Conservation (phyloP, 192 early-diverging fungal genomes). For the Backusella australiensis region DNA sequence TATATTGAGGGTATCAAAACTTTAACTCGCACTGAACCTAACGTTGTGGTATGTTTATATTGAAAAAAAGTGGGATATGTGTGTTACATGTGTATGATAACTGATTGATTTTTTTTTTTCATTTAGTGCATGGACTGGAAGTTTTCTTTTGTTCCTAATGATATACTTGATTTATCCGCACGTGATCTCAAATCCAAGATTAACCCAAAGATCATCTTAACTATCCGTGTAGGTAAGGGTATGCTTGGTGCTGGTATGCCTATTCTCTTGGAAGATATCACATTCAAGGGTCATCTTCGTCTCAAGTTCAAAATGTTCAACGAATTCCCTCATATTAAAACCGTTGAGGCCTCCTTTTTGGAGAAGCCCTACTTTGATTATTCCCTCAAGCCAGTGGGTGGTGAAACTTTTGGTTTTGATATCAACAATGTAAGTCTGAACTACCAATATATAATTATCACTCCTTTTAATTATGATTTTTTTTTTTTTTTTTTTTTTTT, state of each 20-base stretch:
- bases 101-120: background rate
- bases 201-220: slow-evolving; percentile 87
- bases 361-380: slow-evolving; percentile 88
- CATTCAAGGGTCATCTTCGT: slow-evolving; percentile 75
- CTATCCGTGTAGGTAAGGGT: slow-evolving; percentile 84
- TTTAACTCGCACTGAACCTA: slow-evolving; percentile 70
- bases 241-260: slow-evolving; percentile 82
- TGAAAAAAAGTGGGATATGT: background rate
- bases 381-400: slow-evolving; percentile 85
- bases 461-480: background rate
- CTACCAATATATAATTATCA: background rate
- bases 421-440: slow-evolving; percentile 68
- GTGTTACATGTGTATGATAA: background rate
- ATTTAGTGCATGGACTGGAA: slow-evolving; percentile 87
- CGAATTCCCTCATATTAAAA: slow-evolving; percentile 85
- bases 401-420: slow-evolving; percentile 81
- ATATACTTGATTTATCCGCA: slow-evolving; percentile 69
- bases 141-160: slow-evolving; percentile 81
- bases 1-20: slow-evolving; percentile 69
- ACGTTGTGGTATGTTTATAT: slow-evolving; percentile 57
- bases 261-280: slow-evolving; percentile 82
- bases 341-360: slow-evolving; percentile 80
- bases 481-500: background rate
- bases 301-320: slow-evolving; percentile 83
- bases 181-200: slow-evolving; percentile 66